Conservation (phyloP, 768 basidiomycete species). For the Suillus occidentalis region DNA sequence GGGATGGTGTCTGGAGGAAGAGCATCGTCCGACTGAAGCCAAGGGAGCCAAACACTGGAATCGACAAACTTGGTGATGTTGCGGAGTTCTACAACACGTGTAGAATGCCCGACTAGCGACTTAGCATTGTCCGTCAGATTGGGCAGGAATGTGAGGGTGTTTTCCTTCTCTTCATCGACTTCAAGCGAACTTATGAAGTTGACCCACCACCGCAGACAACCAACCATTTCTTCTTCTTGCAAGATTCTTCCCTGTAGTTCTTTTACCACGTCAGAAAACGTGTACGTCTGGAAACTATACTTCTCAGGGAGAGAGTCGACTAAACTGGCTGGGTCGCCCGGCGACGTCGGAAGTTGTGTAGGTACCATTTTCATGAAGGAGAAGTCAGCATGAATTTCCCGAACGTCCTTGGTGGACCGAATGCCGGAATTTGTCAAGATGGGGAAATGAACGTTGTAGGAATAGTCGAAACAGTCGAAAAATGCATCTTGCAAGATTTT, state of each 20-base stretch:
- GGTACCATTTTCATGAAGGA: slow-evolving; percentile 75
- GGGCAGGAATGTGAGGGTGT: slow-evolving; percentile 1
- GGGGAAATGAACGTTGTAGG: slow-evolving; percentile 49
- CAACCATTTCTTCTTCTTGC: slow-evolving; percentile 66
- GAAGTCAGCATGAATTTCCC: slow-evolving; percentile 68
- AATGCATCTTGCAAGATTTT: slow-evolving; percentile 68
- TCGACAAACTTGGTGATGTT: slow-evolving; percentile 69
- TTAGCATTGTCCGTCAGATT: neutral
- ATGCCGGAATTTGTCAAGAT: slow-evolving; percentile 80
- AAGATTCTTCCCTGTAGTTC: slow-evolving; percentile 72
- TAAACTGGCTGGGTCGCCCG: slow-evolving; percentile 56
- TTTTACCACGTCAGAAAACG: slow-evolving; percentile 73
- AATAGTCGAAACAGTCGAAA: slow-evolving; percentile 64
- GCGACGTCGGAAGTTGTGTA: slow-evolving; percentile 44
- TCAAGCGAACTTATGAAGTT: slow-evolving; percentile 18
- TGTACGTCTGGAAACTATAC: slow-evolving; percentile 66
- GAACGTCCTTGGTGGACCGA: slow-evolving; percentile 61
- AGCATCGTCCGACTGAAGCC: slow-evolving; percentile 73
- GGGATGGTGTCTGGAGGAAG: slow-evolving; percentile 75
- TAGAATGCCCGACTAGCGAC: neutral
- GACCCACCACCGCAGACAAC: slow-evolving; percentile 84
- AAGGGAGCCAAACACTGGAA: slow-evolving; percentile 46
- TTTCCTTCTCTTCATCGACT: slow-evolving; percentile 29
- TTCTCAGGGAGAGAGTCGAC: slow-evolving; percentile 58
- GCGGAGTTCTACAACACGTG: slow-evolving; percentile 53